Base-by-base conservation (phyloP, 2,329 filamentous ascomycete genomes). In the Penicillium sp. region DNA sequence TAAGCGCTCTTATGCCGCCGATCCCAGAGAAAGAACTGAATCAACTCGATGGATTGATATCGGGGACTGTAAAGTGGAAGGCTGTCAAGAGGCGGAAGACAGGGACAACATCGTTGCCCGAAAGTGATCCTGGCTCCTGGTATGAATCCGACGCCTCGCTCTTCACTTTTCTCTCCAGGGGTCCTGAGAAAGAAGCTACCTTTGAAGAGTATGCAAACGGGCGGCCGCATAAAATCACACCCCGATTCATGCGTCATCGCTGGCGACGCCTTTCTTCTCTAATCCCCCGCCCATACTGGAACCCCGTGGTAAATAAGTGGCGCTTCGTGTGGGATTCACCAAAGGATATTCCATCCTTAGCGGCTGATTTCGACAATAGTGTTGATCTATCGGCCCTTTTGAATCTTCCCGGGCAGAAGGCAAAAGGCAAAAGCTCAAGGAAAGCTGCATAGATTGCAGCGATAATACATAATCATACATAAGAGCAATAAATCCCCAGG, bases 181-280 rank as follows among this genome's bases (percentile, higher is more conserved):
- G 75, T 1, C 74, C 75, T 6, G 60, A 69, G 43, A 74, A 74
- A 53, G 68, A 66, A 3, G 53, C 55, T 5, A 75, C 74, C 0
- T 75, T 77, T 43, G 58, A 56, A 5, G 47, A 59, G 22, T 76
- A 68, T 53, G 55, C 49, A 7, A 59, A 62, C 47, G 75, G 74
- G 7, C 71, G 75, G 32, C 75, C 75, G 13, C 76, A 77, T 54
- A 59, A 58, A 3, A 70, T 78, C 39, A 76, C 73, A 5, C 53
- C 64, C 16, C 68, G 75, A 11, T 68, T 77, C 44, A 74, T 79
- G 68, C 62, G 57, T 9, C 67, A 70, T 27, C 51, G 70, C 14
- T 77, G 75, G 75, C 64, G 64, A 42, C 71, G 68, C n/a, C 57
- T 76, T 22, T 71, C 68, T 32, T 58, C 57, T 38, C 43, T 73